A percentile compares a stretch with the other conserved stretches of the same genome.
These are phyloP conservation scores for Auriscalpium microsporum DNA, from an alignment of 768 basidiomycete species.

Conservation along the genomic window DNA sequence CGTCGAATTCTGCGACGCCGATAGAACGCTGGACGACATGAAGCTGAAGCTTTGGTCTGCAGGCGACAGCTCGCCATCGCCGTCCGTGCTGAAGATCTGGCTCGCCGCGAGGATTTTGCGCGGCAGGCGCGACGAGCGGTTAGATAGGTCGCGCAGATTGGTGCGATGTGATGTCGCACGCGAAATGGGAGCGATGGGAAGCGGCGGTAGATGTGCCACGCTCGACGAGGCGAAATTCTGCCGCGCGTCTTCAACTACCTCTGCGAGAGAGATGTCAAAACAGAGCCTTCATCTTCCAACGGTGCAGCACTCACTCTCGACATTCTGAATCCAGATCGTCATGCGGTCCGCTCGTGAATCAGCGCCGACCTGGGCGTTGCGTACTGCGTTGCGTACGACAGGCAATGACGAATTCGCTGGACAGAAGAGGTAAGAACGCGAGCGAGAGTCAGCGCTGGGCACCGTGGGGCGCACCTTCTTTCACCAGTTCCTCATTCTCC, in stretches of 20 bases:
- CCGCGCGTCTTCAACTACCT: constrained; percentile 74
- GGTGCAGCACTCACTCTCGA: constrained; percentile 55
- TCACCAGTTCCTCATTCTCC: constrained; percentile 38
- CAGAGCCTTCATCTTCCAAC: neutral
- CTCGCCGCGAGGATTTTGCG: constrained; percentile 57
- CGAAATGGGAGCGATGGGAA: constrained; percentile 53
- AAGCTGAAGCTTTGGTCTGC: constrained; percentile 19
- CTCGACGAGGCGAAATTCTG: constrained; percentile 57
- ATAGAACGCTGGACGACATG: constrained; percentile 6
- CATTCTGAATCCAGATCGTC: constrained; percentile 75
- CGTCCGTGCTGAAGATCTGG: constrained; percentile 56
- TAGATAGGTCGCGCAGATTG: constrained; percentile 22
- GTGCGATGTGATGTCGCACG: constrained; percentile 31
- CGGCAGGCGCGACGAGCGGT: constrained; percentile 47
- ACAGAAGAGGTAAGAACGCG: neutral
- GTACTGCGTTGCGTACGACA: constrained; percentile 43
- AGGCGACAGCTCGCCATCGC: constrained; percentile 26
- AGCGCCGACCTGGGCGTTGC: constrained; percentile 42
- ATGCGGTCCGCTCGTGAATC: constrained; percentile 58
- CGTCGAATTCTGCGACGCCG: constrained; percentile 2
- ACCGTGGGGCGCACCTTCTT: constrained; percentile 31
- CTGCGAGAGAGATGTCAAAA: constrained; percentile 28
- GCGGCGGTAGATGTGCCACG: constrained; percentile 44
- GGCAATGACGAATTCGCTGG: constrained; percentile 45
- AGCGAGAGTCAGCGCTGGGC: neutral